A percentile compares a stretch with the other conserved stretches of the same genome.
Conservation (phyloP, 495 filamentous ascomycete genomes). For the Neurospora sp. region DNA sequence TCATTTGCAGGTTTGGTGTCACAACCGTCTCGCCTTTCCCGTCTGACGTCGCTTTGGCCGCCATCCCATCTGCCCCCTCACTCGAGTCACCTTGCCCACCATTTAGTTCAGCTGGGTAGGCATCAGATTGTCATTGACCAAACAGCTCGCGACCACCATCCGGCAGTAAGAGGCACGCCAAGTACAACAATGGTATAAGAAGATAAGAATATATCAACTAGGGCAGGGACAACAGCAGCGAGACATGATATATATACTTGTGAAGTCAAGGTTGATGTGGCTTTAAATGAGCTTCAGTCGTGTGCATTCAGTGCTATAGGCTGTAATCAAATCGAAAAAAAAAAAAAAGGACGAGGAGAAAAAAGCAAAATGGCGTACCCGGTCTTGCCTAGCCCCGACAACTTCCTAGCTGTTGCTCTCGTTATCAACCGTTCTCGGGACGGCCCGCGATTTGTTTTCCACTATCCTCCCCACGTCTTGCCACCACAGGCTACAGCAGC, state of each 20-base stretch:
- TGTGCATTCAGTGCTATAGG: background rate
- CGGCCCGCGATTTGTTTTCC: conserved; percentile 80
- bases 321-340: background rate
- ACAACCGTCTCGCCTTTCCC: background rate
- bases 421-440: conserved; percentile 73
- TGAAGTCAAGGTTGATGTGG: background rate
- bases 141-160: background rate
- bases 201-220: background rate
- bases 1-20: background rate
- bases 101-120: background rate
- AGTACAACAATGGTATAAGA: background rate
- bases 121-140: background rate
- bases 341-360: background rate
- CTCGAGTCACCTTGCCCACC: background rate
- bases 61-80: background rate
- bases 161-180: background rate
- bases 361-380: conserved; percentile 29
- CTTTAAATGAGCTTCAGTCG: background rate
- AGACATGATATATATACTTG: background rate
- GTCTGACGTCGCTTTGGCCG: background rate
- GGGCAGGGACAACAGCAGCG: background rate
- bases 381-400: conserved; percentile 36
- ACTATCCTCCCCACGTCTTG: conserved; percentile 57
- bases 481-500: conserved; percentile 17
- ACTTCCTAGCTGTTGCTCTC: conserved; percentile 64